These are phyloP conservation scores for Tilletia walkeri DNA, from an alignment of 1,284 basidiomycete genomes.

Conservation along the genomic window DNA sequence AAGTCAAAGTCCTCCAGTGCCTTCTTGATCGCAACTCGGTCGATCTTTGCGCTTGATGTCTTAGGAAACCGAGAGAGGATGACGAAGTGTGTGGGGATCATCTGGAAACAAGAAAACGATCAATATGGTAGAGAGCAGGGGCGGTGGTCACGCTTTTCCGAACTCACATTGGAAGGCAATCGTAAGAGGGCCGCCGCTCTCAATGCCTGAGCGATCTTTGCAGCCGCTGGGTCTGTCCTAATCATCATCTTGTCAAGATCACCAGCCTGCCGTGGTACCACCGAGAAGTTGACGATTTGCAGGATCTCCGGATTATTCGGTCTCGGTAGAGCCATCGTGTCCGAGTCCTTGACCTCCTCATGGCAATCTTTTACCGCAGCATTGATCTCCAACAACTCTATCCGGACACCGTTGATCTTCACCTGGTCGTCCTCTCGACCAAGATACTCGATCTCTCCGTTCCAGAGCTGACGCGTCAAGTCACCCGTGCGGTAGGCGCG, in stretches of 20 bases:
- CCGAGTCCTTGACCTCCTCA: constrained; percentile 44
- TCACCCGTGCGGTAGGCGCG: constrained; percentile 54
- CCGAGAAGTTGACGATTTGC: constrained; percentile 55
- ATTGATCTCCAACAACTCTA: constrained; percentile 57
- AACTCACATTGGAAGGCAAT: constrained; percentile 35
- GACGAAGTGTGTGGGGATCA: constrained; percentile 54
- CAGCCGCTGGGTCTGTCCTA: constrained; percentile 38
- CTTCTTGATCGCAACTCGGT: constrained; percentile 52
- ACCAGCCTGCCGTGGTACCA: constrained; percentile 30
- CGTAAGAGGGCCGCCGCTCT: constrained; percentile 33
- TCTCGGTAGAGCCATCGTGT: constrained; percentile 49
- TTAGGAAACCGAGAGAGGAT: constrained; percentile 54
- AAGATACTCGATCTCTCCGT: constrained; percentile 55
- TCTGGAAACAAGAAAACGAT: constrained; percentile 25
- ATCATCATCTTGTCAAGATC: constrained; percentile 26
- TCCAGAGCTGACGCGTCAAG: constrained; percentile 50
- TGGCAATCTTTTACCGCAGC: constrained; percentile 52
- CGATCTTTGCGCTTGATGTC: constrained; percentile 57
- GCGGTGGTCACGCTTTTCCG: neutral
- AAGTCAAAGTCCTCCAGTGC: constrained; percentile 44
- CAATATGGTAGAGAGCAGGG: neutral
- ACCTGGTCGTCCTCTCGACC: constrained; percentile 57
- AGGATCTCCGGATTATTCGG: constrained; percentile 27
- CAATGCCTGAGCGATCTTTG: constrained; percentile 35
- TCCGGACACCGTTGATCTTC: constrained; percentile 57